Conservation (phyloP, 345 rosid species). For the Sisymbrium altissimum region DNA sequence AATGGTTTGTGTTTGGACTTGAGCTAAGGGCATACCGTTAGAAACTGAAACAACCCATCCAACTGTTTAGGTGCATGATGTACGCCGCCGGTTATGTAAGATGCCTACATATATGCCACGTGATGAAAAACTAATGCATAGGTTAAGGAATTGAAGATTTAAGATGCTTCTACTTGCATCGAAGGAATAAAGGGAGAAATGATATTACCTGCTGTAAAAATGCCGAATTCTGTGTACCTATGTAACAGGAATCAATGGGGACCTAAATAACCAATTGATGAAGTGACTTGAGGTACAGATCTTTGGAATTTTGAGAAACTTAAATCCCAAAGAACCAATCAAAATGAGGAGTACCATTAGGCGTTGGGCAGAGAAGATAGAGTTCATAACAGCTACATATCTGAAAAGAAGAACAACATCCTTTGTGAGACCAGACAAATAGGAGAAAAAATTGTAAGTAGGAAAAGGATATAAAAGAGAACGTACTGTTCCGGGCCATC, state of each 20-base stretch:
- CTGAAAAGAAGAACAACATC: slow-evolving; percentile 40
- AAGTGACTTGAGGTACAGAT: slow-evolving; percentile 13
- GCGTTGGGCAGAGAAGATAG: slow-evolving; percentile 93
- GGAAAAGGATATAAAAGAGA: slow-evolving; percentile 17
- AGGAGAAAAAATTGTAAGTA: slow-evolving; percentile 3
- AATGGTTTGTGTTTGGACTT: slow-evolving; percentile 2
- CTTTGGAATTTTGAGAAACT: background rate
- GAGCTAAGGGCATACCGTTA: slow-evolving; percentile 49
- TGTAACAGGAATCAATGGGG: slow-evolving; percentile 87
- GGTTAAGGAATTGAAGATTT: background rate
- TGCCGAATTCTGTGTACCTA: slow-evolving; percentile 82
- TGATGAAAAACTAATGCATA: slow-evolving; percentile 11
- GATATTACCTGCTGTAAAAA: slow-evolving; percentile 82
- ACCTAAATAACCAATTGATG: slow-evolving; percentile 47
- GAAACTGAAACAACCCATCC: slow-evolving; percentile 86
- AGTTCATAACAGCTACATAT: slow-evolving; percentile 94
- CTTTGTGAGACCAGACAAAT: slow-evolving; percentile 12
- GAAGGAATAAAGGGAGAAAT: background rate
- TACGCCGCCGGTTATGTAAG: slow-evolving; percentile 86
- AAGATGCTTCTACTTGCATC: background rate
- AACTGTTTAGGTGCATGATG: slow-evolving; percentile 83
- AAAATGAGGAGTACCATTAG: slow-evolving; percentile 54
- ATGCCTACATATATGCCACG: slow-evolving; percentile 55
- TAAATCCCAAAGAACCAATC: background rate
- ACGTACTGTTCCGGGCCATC: slow-evolving; percentile 98